phyloP scores from a whole-genome alignment of 805 yeast genomes.

The Saturnispora hagleri region DNA sequence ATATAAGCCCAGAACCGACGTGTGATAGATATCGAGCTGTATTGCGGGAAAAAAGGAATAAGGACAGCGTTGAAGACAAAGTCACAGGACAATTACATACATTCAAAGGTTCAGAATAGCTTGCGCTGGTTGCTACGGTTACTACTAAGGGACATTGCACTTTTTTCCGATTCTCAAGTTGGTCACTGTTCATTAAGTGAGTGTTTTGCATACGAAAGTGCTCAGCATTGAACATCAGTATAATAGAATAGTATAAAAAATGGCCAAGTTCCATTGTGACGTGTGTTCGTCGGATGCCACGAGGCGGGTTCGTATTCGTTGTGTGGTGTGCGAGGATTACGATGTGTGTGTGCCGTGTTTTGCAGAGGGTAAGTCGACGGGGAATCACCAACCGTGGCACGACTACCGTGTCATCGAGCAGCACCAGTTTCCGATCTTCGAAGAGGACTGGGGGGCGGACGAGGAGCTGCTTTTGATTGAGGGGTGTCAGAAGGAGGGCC shows the following conservation, averaged over 20 bases:
- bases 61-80: neutral
- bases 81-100: neutral
- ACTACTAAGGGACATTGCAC: neutral
- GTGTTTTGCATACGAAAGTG: neutral
- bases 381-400: conserved; percentile 89
- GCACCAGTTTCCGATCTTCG: conserved; percentile 87
- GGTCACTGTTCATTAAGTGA: neutral
- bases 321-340: conserved; percentile 89
- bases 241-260: conserved; percentile 10
- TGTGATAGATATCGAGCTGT: neutral
- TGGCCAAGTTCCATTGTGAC: conserved; percentile 76
- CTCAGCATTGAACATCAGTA: conserved; percentile 3
- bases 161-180: neutral
- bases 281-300: conserved; percentile 96
- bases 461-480: conserved; percentile 84
- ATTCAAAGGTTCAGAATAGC: neutral
- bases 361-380: conserved; percentile 71
- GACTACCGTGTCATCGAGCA: conserved; percentile 89
- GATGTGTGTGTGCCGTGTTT: conserved; percentile 98
- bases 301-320: conserved; percentile 76
- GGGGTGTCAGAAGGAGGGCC: conserved; percentile 84
- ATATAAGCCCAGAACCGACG: neutral
- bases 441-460: conserved; percentile 95
- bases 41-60: neutral
- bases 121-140: neutral